These are phyloP conservation scores for Nakazawaea ambrosiae DNA, from an alignment of 805 yeast genomes.

Conservation along the genomic window DNA sequence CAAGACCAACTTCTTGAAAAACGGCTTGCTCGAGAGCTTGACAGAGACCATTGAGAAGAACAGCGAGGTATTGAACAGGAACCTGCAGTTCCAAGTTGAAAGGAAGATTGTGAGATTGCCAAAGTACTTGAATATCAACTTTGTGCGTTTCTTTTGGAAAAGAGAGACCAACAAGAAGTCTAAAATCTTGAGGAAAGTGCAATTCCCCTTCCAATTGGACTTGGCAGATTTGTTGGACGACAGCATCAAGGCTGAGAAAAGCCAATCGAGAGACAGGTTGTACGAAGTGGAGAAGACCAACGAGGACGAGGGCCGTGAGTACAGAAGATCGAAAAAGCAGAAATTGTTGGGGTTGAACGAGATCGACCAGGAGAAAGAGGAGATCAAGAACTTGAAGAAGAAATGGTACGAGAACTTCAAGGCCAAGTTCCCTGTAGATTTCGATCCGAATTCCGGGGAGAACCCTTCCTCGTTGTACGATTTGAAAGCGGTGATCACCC, in stretches of 20 bases:
- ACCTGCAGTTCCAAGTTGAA: constrained; percentile 62
- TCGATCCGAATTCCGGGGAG: constrained; percentile 51
- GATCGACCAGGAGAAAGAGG: constrained; percentile 46
- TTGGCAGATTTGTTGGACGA: constrained; percentile 79
- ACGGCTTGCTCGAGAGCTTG: constrained; percentile 72
- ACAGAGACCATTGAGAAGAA: constrained; percentile 73
- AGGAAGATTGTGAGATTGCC: constrained; percentile 73
- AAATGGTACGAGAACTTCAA: constrained; percentile 43
- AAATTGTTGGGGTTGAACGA: constrained; percentile 33
- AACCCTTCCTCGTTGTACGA: constrained; percentile 88
- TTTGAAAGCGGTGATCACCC: constrained; percentile 78
- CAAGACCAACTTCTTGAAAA: constrained; percentile 79
- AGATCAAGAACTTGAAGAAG: constrained; percentile 35
- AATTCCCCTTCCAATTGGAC: constrained; percentile 91
- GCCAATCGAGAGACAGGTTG: constrained; percentile 68
- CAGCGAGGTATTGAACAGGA: constrained; percentile 59
- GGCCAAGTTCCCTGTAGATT: constrained; percentile 39
- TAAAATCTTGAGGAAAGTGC: constrained; percentile 88
- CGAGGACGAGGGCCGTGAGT: constrained; percentile 64
- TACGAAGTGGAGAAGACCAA: constrained; percentile 70
- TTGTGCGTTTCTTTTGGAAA: constrained; percentile 94
- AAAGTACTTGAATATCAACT: constrained; percentile 80
- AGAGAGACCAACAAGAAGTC: constrained; percentile 86
- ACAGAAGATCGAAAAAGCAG: constrained; percentile 47
- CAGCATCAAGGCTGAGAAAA: constrained; percentile 59